phyloP scores from a whole-genome alignment of 2,329 filamentous ascomycete genomes.

The Onygenales sp. region DNA sequence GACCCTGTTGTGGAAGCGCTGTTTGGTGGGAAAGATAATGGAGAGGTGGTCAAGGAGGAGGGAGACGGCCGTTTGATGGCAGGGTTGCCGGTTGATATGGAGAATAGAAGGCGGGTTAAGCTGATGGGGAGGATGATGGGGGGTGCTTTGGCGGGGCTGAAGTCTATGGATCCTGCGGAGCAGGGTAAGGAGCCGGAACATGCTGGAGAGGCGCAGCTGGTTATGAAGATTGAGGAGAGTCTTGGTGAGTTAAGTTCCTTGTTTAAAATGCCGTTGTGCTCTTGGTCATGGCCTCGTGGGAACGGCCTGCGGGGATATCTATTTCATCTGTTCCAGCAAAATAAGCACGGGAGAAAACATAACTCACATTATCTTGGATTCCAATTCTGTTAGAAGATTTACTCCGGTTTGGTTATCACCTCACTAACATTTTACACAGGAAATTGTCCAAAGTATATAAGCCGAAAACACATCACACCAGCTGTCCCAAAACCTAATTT shows the following conservation, averaged over 20 bases:
- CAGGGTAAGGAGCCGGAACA: conserved; percentile 14
- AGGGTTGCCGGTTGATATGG: conserved; percentile 54
- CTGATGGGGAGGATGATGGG: conserved; percentile 60
- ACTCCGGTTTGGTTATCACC: too few species aligned
- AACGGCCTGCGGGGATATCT: background rate
- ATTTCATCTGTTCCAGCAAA: background rate
- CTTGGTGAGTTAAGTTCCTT: conserved; percentile 37
- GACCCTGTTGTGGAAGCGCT: conserved; percentile 64
- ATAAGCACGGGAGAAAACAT: too few species aligned
- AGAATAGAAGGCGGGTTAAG: conserved; percentile 63
- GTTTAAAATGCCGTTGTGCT: too few species aligned
- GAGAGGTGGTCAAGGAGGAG: conserved; percentile 34
- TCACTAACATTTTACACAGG: conserved; percentile 35
- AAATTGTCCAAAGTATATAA: conserved; percentile 83
- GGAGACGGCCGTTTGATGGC: conserved; percentile 44
- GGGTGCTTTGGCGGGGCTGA: conserved; percentile 41
- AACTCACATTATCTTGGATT: too few species aligned
- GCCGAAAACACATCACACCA: conserved; percentile 56
- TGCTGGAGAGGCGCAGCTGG: conserved; percentile 44
- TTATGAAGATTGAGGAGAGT: conserved; percentile 60
- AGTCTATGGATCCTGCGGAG: conserved; percentile 17
- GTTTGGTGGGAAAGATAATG: conserved; percentile 39
- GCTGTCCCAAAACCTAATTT: conserved; percentile 46
- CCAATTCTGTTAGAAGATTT: too few species aligned
- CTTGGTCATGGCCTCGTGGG: background rate